Conservation (phyloP, 495 filamentous ascomycete genomes). For the Corynascus novoguineensis region DNA sequence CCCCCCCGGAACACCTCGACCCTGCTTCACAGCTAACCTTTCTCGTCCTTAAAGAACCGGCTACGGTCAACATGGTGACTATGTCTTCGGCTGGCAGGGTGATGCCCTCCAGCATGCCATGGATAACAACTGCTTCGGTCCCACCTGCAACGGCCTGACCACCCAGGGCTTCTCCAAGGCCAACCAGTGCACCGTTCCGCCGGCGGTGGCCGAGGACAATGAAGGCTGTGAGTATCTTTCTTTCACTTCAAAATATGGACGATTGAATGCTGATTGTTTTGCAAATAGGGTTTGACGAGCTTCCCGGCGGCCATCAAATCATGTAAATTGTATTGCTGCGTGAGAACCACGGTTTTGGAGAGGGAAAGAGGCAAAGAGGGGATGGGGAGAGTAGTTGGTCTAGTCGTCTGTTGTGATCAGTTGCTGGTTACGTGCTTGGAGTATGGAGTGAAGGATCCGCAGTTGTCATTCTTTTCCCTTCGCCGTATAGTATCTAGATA, state of each 20-base stretch:
- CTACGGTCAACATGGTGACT: conserved; percentile 42
- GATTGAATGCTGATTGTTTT: not conserved
- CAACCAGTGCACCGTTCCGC: conserved; percentile 36
- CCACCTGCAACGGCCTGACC: conserved; percentile 32
- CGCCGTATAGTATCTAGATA: no score
- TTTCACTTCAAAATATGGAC: not conserved
- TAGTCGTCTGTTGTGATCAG: no score
- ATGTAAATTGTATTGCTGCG: no score
- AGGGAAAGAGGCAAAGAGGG: no score
- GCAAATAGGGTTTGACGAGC: not conserved
- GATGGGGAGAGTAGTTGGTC: no score
- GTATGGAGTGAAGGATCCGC: no score
- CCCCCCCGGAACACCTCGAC: no score
- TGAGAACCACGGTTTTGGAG: no score
- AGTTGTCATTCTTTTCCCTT: no score
- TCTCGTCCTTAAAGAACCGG: conserved; percentile 12
- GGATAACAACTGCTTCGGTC: conserved; percentile 42
- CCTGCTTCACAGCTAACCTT: not conserved
- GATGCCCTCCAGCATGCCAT: conserved; percentile 46
- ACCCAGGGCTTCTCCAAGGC: conserved; percentile 35
- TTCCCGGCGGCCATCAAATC: conserved; percentile 3
- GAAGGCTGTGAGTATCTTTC: conserved; percentile 36
- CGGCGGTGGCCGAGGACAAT: conserved; percentile 37
- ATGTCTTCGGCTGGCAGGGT: conserved; percentile 50
- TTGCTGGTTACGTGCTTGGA: no score